Base-by-base conservation (phyloP, 2,329 filamentous ascomycete species). In the Teratosphaeria destructans region DNA sequence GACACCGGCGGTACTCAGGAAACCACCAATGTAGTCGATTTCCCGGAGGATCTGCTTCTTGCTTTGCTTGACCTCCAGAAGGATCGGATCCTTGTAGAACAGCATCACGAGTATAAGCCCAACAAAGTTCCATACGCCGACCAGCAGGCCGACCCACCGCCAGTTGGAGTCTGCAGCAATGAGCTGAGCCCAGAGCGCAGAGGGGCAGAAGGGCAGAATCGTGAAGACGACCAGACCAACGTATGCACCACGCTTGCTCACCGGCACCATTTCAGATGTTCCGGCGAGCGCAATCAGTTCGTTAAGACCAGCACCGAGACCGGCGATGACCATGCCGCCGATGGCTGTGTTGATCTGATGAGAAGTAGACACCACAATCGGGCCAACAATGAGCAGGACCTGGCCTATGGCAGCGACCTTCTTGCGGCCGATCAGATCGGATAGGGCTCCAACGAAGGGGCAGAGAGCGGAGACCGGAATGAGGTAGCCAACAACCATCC, bases 231-330 rank as follows among this genome's bases (percentile, higher is more conserved):
- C 72, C 0, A 78, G 70, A 12, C 81, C 81, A 27, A 87, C 81
- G 66, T 87, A 87, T 67, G 79, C 79, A 34, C 83, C 85, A 55
- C 86, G 81, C 70, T 87, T 82, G 19, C 80, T 76, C 23, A 82
- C 82, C 1, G 86, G 86, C 0, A 84, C 86, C 61, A 89, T 78
- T 69, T 89, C 86, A 2, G 84, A 83, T 2, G 85, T 86, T 52
- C 81, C 86, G 37, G 86, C 85, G 16, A 89, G 76, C 3, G 86
- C 85, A 7, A 84, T 88, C 26, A 89, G 75, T 70, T 89, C 85
- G 66, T 85, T 85, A 62, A 89, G 79, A 14, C 86, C 86, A 16
- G 85, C 85, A 37, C 86, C 86, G 10, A 84, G 75, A 7, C 86
- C 86, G 12, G 84, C 79, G 62, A 88, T 77, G 8, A 80, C 78